Evolutionary conservation across 176 grass and related monocot species (phyloP).

Genomic region (Carex pumila): DNA sequence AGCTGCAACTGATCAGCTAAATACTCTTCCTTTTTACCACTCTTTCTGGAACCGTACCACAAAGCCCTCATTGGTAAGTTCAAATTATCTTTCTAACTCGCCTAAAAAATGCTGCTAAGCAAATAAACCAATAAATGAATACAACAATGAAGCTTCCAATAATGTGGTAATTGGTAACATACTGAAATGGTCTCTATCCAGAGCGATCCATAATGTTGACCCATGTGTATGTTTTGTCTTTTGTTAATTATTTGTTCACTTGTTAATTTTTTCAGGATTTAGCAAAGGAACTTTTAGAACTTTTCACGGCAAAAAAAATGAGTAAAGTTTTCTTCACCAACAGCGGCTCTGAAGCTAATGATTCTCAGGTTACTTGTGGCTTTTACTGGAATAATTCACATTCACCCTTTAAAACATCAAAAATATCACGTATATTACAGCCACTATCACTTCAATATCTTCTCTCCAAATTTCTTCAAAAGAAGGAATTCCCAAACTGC

Average conservation of each 20-base stretch:
- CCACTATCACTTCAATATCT: neutral
- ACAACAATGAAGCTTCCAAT: neutral
- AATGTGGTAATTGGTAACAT: neutral
- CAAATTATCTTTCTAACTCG: constrained; percentile 2
- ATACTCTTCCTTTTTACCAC: constrained; percentile 91
- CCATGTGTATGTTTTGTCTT: neutral
- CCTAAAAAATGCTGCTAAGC: neutral
- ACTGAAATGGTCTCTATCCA: neutral
- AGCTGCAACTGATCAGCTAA: constrained; percentile 78
- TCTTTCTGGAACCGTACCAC: constrained; percentile 99
- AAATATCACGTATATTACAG: neutral
- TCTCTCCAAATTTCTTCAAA: neutral
- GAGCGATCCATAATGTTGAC: neutral
- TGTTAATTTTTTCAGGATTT: constrained; percentile 57
- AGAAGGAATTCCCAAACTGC: neutral
- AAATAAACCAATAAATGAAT: neutral
- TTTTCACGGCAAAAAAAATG: constrained; percentile 88
- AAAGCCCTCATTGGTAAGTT: constrained; percentile 68
- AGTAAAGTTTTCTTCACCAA: constrained; percentile 96
- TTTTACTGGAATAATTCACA: neutral
- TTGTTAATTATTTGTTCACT: constrained; percentile 1
- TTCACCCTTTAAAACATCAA: neutral
- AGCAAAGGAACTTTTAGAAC: constrained; percentile 68
- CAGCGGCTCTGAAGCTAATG: constrained; percentile 98
- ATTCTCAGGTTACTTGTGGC: constrained; percentile 60